phyloP scores from a whole-genome alignment of 2,329 filamentous ascomycete species.

The Saccharata proteae region DNA sequence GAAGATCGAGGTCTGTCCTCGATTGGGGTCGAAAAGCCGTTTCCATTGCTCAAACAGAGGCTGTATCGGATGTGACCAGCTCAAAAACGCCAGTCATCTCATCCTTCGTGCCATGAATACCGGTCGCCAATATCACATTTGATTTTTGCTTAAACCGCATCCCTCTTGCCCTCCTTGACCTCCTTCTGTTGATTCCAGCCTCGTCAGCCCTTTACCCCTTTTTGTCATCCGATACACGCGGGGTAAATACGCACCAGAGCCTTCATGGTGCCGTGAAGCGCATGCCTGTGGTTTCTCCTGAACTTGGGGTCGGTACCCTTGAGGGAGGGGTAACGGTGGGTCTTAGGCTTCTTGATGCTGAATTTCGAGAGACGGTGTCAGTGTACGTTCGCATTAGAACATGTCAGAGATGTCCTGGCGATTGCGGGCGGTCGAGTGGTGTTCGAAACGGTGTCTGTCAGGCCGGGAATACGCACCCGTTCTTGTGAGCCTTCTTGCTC shows the following conservation, averaged over 20 bases:
- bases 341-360: conserved; percentile 99
- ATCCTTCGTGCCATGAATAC: conserved; percentile 9
- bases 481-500: conserved; percentile 96
- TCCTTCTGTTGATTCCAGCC: conserved; percentile 59
- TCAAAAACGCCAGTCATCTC: conserved; percentile 8
- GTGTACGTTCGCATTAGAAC: conserved; percentile 1
- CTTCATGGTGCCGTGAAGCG: conserved; percentile 96
- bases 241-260: conserved; percentile 64
- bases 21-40: conserved; percentile 8
- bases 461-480: conserved; percentile 69
- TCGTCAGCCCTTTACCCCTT: not conserved
- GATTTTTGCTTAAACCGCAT: conserved; percentile 57
- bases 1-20: not conserved
- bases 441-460: too few species aligned
- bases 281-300: conserved; percentile 99
- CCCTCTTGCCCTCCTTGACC: conserved; percentile 90
- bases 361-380: conserved; percentile 9
- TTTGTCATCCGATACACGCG: conserved; percentile 1
- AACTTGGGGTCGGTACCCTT: conserved; percentile 99
- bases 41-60: conserved; percentile 7
- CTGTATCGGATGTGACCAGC: conserved; percentile 5
- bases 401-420: conserved; percentile 1
- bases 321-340: conserved; percentile 94
- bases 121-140: conserved; percentile 5
- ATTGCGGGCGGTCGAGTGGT: not conserved